Evolutionary conservation across 2,329 filamentous ascomycete genomes (phyloP).

Genomic region (Aphanoascus verrucosus): DNA sequence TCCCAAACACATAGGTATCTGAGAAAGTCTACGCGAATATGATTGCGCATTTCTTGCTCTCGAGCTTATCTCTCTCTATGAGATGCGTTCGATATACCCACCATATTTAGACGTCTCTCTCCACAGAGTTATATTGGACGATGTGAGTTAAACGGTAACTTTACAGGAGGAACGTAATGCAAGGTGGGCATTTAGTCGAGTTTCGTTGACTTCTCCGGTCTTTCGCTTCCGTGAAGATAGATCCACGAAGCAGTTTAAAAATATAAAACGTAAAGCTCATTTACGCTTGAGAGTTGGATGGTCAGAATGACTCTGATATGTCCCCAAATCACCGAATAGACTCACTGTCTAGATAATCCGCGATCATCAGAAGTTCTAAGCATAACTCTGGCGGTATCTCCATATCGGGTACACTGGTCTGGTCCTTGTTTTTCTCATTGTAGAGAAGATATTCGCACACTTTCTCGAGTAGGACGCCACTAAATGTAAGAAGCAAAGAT

Average conservation of each 20-base stretch:
- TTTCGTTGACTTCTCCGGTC: neutral
- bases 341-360: conserved; percentile 50
- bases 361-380: conserved; percentile 55
- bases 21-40: neutral
- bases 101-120: conserved; percentile 39
- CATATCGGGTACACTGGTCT: conserved; percentile 54
- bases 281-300: neutral
- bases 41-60: neutral
- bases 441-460: conserved; percentile 62
- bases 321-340: neutral
- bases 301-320: neutral
- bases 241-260: no score
- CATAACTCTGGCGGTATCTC: conserved; percentile 56
- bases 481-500: conserved; percentile 21
- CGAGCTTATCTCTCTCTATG: neutral
- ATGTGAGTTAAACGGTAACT: conserved; percentile 2
- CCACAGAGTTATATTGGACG: conserved; percentile 23
- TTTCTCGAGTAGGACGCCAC: conserved; percentile 54
- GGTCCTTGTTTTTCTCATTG: conserved; percentile 52
- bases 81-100: conserved; percentile 23
- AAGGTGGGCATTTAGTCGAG: neutral
- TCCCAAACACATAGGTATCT: neutral
- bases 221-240: no score
- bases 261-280: neutral
- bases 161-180: conserved; percentile 18